Percentiles rank a stretch among this genome's conserved stretches.
These are phyloP conservation scores for Neopestalotiopsis rosae DNA, from an alignment of 2,329 filamentous ascomycete genomes.

Conservation along the genomic window DNA sequence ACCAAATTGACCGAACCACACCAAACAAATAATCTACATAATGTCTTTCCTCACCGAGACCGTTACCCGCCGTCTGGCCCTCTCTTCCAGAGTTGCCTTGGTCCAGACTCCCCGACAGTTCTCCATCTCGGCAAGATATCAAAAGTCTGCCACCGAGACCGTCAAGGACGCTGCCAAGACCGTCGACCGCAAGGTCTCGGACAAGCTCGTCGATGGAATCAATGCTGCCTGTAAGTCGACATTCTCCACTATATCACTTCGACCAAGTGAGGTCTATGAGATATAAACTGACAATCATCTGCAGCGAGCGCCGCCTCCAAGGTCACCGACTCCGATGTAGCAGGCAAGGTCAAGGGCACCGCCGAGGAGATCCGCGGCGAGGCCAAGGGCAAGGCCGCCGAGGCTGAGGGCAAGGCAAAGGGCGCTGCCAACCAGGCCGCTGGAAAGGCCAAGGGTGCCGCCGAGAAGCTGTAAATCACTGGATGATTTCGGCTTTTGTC, in stretches of 20 bases:
- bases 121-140: conserved; percentile 48
- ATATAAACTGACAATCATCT: neutral
- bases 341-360: conserved; percentile 40
- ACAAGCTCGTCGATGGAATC: conserved; percentile 67
- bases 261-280: neutral
- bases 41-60: conserved; percentile 62
- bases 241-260: neutral
- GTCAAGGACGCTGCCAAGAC: conserved; percentile 65
- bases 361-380: conserved; percentile 38
- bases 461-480: conserved; percentile 19
- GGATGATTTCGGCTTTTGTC: neutral
- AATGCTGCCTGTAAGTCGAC: conserved; percentile 57
- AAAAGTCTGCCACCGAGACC: conserved; percentile 57
- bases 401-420: conserved; percentile 43
- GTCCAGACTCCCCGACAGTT: conserved; percentile 53
- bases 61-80: conserved; percentile 48
- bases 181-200: conserved; percentile 64
- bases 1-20: neutral
- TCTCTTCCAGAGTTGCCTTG: conserved; percentile 41
- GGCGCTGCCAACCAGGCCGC: conserved; percentile 26
- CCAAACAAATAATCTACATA: neutral
- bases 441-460: conserved; percentile 23
- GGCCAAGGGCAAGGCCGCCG: conserved; percentile 31
- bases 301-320: conserved; percentile 44
- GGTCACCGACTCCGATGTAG: conserved; percentile 50